These are phyloP conservation scores for Gamsiella multidivaricata DNA, from an alignment of 192 early-diverging fungal species.

Conservation along the genomic window DNA sequence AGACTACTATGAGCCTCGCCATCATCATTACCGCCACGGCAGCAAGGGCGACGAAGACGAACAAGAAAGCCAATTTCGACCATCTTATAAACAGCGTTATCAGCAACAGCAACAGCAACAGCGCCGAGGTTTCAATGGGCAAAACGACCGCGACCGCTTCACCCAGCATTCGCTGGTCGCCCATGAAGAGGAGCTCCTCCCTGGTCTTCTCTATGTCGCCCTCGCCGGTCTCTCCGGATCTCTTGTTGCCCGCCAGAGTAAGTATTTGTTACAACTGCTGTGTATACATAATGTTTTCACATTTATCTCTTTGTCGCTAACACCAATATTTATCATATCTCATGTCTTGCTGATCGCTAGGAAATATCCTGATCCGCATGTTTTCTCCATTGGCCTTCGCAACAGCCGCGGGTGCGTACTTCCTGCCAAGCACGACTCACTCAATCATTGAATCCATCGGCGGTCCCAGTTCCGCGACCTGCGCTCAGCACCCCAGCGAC, in stretches of 20 bases:
- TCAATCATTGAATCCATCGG: slow-evolving; percentile 26
- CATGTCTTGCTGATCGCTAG: too few species aligned
- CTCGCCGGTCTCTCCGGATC: slow-evolving; percentile 37
- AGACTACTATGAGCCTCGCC: slow-evolving; percentile 6
- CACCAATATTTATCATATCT: too few species aligned
- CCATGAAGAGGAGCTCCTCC: slow-evolving; percentile 44
- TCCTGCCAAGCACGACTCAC: slow-evolving; percentile 37
- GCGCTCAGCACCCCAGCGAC: not conserved
- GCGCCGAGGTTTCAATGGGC: not conserved
- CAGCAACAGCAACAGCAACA: not conserved
- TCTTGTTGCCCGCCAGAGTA: slow-evolving; percentile 45
- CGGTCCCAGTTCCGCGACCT: not conserved
- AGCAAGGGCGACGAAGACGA: not conserved
- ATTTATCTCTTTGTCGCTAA: too few species aligned
- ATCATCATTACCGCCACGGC: not conserved
- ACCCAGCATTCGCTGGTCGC: slow-evolving; percentile 9
- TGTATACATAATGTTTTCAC: not conserved
- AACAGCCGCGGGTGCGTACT: slow-evolving; percentile 40
- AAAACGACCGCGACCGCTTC: not conserved
- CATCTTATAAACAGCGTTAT: not conserved
- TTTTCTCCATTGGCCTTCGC: slow-evolving; percentile 47
- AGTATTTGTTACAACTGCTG: not conserved
- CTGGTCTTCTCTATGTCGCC: slow-evolving; percentile 40
- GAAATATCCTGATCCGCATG: slow-evolving; percentile 43
- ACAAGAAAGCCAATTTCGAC: not conserved